Base-by-base conservation (phyloP, 345 rosid species). In the Psidium guajava region DNA sequence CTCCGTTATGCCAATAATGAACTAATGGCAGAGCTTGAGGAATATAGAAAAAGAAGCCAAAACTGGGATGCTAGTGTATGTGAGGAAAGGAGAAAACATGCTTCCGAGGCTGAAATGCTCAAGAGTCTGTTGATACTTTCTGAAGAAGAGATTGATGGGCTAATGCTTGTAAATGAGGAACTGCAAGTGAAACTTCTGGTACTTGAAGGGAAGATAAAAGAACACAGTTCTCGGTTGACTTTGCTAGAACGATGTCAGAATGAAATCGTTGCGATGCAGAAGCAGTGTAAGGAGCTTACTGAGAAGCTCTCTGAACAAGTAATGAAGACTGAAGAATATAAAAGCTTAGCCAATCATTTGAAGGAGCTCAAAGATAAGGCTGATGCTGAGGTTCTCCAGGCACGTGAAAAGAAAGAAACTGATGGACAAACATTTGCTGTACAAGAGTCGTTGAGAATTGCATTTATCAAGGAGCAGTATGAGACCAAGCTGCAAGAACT, bases 371-470 rank as follows among this genome's bases (percentile, higher is more conserved):
- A 97, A 89, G 96, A 94, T 85, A 93, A 92, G 89, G 95, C 96
- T 85, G 96, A 97, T n/a, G 92, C 91, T 27, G 98, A 96, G 89
- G 87, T 88, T 87, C 84, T 58, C 74, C 93, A 89, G 83, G 94
- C 94, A 55, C 91, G 88, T 85, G 94, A 94, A 83, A 95, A 93
- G 87, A 88, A 89, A 53, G 94, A 90, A 40, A 86, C 89, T 88
- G 93, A 91, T 86, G 90, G 91, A 52, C 91, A 92, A 32, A 86
- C 96, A 47, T 90, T 86, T 85, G 94, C 94, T 54, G 90, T 91
- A 91, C 99, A 95, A 84, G 99, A 97, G 85, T 96, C 99, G 40
- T 89, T 97, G 91, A 95, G 99, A 91, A 95, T 97, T 90, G 98
- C 93, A 81, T 97, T 97, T 90, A 94, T 97, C 90, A 97, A 94